Conservation (phyloP, 2,329 filamentous ascomycete genomes). For the Fusarium pseudoanthophilum region DNA sequence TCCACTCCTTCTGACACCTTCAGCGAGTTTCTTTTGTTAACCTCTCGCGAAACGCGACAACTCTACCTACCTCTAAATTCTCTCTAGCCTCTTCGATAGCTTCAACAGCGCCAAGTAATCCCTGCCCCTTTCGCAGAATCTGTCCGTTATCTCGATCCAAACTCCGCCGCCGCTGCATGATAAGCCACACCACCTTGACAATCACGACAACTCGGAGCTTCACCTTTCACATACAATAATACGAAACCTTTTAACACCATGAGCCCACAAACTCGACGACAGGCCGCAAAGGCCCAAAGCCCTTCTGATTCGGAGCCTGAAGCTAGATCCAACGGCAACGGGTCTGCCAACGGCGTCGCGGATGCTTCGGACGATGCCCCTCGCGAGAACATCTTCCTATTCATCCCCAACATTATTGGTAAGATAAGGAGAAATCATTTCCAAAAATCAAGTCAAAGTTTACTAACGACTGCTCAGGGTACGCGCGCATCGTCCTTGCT, state of each 20-base stretch:
- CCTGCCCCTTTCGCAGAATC: constrained; percentile 41
- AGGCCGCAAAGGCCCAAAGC: constrained; percentile 50
- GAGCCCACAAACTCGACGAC: constrained; percentile 54
- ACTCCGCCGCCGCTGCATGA: constrained; percentile 25
- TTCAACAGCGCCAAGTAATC: constrained; percentile 36
- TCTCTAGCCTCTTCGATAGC: constrained; percentile 10
- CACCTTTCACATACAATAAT: constrained; percentile 5
- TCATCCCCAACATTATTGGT: constrained; percentile 87
- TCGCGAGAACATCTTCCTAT: constrained; percentile 82
- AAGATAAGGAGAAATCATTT: constrained; percentile 44
- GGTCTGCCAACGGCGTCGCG: constrained; percentile 51
- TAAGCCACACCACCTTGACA: constrained; percentile 37
- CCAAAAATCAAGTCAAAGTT: background rate
- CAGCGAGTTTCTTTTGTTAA: background rate
- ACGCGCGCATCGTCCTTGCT: constrained; percentile 81
- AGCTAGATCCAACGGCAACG: constrained; percentile 55
- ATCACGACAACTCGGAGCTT: constrained; percentile 27
- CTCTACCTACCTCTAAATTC: background rate
- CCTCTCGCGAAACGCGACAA: background rate
- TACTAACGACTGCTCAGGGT: constrained; percentile 63
- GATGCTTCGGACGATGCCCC: constrained; percentile 51
- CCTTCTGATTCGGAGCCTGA: constrained; percentile 46
- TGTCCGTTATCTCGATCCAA: constrained; percentile 38
- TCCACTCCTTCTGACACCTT: constrained; percentile 43
- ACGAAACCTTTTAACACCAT: constrained; percentile 43